Base-by-base conservation (phyloP, 352 stramenopile species). In the Globisporangium iwayamae region DNA sequence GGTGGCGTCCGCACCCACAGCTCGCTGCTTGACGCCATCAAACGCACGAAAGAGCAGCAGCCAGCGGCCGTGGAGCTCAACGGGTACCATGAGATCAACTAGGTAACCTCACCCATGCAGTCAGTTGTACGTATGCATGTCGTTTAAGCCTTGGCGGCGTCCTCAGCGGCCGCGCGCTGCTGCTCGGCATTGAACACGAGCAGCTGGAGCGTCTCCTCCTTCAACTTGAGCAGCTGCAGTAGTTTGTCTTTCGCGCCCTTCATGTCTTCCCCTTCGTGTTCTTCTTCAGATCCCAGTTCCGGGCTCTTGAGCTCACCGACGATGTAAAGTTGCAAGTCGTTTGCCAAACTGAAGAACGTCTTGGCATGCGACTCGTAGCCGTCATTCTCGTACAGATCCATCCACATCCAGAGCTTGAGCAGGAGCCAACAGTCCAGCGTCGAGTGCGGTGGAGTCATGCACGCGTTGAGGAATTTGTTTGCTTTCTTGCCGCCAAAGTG, bases 181-280 rank as follows among this genome's bases (percentile, higher is more conserved):
- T 80, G 74, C 8, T 79, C 63, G 2, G 75, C 70, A 38, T 88
- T 89, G 38, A 74, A 79, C 30, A 85, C 69, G 14, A 91, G 61
- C 13, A 91, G 48, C 30, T 88, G 75, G 32, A 90, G 57, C 14
- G 81, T 88, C n/a, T 81, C 77, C n/a, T 79, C 63, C 25, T 91
- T 85, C 3, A 89, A 60, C 9, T 76, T 75, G 30, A 87, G 51
- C 13, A 90, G 61, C 39, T 79, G 75, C 34, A 76, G 28, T 11
- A 89, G 66, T n/a, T 75, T 76, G 8, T 68, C 66, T 8, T 59
- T 60, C 2, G 79, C 79, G 14, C 76, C 57, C 58, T 81, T 78
- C 30, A 75, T 50, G 46, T 85, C 67, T 14, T 59, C 65, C 16
- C 68, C 48, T 18, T 70, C 72, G 8, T 85, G 60, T 10, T 57